Base-by-base conservation (phyloP, 805 yeast species). In the Wickerhamiella parazyma region DNA sequence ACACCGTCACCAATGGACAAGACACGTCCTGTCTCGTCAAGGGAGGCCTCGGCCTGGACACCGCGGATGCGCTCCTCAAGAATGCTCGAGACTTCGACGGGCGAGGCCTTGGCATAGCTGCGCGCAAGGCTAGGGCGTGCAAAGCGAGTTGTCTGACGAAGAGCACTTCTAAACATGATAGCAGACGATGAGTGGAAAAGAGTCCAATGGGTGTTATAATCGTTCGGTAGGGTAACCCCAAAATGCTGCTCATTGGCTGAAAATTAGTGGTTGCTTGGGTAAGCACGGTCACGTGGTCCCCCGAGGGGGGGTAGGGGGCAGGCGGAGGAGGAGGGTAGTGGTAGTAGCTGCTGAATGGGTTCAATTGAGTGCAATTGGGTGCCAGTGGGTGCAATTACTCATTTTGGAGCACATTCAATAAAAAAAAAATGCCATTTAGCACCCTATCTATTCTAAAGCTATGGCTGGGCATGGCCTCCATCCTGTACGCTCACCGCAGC, bases 1-100 rank as follows among this genome's bases (percentile, higher is more conserved):
- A 91, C 91, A 91, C 99, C 99, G 72, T 91, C 99, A 82, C 98
- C 98, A 65, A 91, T 95, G 57, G 96, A 81, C 66, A 91, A 76
- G 64, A 91, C 98, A 73, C 95, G 85, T 70, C 99, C 99, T 66
- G 98, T 93, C 75, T 91, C 98, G 71, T 91, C 85, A 65, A 91
- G 80, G 80, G 84, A 78, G 61, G 95, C 84, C 71, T 89, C 97
- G 63, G 85, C 91, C 54, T 95, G 78, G 61, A 89, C 93, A 73
- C 98, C 98, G 76, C 95, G 87, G 75, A 91, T 91, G 74, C 94
- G 86, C 71, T 91, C 95, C 76, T 91, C 98, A 65, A 91, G 79
- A 73, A 91, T 91, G 49, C 97, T 85, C 58, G 98, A 87, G 56
- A 91, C 98, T 75, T 91, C 99, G 58, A 97, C 91, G 67, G 99